Percentiles rank a stretch among this genome's conserved stretches.
These are phyloP conservation scores for Dalbergia cultrata DNA, from an alignment of 306 rosid genomes.

Conservation along the genomic window DNA sequence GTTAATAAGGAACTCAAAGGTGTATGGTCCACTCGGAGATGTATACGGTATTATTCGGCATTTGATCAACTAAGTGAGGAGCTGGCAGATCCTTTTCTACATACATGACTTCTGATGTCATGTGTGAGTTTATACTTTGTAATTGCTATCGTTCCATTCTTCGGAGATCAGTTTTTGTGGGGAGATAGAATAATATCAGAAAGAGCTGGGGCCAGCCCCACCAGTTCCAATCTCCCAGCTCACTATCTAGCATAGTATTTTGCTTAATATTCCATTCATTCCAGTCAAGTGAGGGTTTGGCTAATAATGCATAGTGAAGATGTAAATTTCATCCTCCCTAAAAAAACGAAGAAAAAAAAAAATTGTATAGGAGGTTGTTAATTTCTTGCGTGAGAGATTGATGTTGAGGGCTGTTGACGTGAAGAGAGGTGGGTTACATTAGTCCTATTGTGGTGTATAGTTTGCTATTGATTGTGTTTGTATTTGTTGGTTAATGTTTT, in stretches of 20 bases:
- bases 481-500: not conserved
- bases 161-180: constrained; percentile 97
- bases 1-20: too few species aligned
- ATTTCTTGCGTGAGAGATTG: not conserved
- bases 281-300: constrained; percentile 44
- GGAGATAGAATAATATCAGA: constrained; percentile 75
- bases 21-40: too few species aligned
- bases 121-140: too few species aligned
- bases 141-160: constrained; percentile 87
- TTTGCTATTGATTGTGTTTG: not conserved
- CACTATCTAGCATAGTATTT: constrained; percentile 36
- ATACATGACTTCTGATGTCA: too few species aligned
- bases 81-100: too few species aligned
- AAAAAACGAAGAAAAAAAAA: not conserved
- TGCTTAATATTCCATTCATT: constrained; percentile 60
- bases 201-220: constrained; percentile 78
- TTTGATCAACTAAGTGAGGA: too few species aligned
- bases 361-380: constrained; percentile 3
- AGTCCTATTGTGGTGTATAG: not conserved
- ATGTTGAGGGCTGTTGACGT: not conserved
- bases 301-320: constrained; percentile 1
- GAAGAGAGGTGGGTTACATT: constrained; percentile 2
- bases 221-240: constrained; percentile 83
- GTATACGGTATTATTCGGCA: too few species aligned
- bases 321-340: not conserved